Base-by-base conservation (phyloP, 2,329 filamentous ascomycete genomes). In the Neofusicoccum sp. region DNA sequence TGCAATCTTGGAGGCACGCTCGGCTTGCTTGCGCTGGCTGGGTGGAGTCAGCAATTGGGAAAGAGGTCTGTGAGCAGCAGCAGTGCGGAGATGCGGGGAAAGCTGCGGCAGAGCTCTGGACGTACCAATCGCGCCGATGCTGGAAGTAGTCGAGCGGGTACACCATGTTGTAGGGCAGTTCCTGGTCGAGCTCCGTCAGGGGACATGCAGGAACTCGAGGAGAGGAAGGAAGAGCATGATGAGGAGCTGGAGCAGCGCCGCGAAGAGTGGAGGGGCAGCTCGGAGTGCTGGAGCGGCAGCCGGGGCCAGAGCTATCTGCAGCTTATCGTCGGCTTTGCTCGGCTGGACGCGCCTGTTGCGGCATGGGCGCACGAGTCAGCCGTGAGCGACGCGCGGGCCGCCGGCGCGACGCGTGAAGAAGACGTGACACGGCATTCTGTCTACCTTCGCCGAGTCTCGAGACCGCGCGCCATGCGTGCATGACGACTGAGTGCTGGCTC, bases 11-110 rank as follows among this genome's bases (percentile, higher is more conserved):
- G 84, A 79, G 14, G 83, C 80, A 44, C 94, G 89, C 75, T 96
- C 87, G 65, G 86, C 78, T 78, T 95, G 90, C 81, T 97, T 97
- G 75, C 86, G 84, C 69, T 87, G 83, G 79, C 92, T 97, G 71
- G 56, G 8, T 9, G n/a, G 11, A 7, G 41, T 54, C 37, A 54
- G 36, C 31, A 54, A 14, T 9, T 60, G 29, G 28, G 29, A 44
- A 9, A 54, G 31, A 41, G 50, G 61, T 41, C 44, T 36, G 59
- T 44, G 47, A 43, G 48, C 37, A 28, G 16, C 12, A 43, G 48
- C 37, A 28, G 16, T 16, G 41, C 29, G 54, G 28, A 41, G 43
- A 49, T 22, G 50, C 54, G 50, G 56, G 62, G 62, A 58, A 56
- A 47, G 60, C 22, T 56, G 41, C 31, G 48, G 61, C 22, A 33